Evolutionary conservation across 352 stramenopile species (phyloP), one percentile per base, ranked within the genome.

Genomic region (Phytophthora agathidicida): DNA sequence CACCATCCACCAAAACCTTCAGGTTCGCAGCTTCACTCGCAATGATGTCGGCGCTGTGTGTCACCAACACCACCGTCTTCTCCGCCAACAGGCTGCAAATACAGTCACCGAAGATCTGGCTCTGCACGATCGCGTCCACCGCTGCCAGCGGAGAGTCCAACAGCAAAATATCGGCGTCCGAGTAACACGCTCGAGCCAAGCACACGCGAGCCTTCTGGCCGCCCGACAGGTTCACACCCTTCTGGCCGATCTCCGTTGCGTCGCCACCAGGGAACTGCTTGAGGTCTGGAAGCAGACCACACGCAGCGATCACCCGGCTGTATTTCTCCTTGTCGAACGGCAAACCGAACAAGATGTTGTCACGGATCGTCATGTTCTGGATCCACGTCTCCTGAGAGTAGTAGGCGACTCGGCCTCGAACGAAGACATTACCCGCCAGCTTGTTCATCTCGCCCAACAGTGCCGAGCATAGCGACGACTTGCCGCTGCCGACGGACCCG

Each of bases 281-380:
- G 3, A 98, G 68, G 57, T 99, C 96, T 14, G 88, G 79, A 0
- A 77, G 33, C 22, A 98, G 65, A 5, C 85, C 80, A 61, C 93
- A 98, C 7, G 75, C 77, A 17, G 74, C 48, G 9, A 97, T 55
- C n/a, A 90, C 84, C 5, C 45, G 47, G 7, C 65, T 22, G 53
- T 91, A 93, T 31, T 65, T 70, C 4, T 65, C 53, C 42, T 65
- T 53, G 43, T 90, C 62, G 19, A 73, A 88, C 11, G 64, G 45
- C 26, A 75, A 49, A 20, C 91, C 90, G 62, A 98, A 98, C 3
- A 98, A 64, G 54, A 98, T 94, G 73, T 99, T 99, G 27, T 97
- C 84, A 9, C 73, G 70, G 13, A 99, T 65, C 14, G 89, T 96
- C 50, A 88, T 92, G 78, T 98, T 98, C 62, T 98, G 82, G 50